These are phyloP conservation scores for Hansfordia pulvinata DNA, from an alignment of 2,329 filamentous ascomycete genomes.

Conservation along the genomic window DNA sequence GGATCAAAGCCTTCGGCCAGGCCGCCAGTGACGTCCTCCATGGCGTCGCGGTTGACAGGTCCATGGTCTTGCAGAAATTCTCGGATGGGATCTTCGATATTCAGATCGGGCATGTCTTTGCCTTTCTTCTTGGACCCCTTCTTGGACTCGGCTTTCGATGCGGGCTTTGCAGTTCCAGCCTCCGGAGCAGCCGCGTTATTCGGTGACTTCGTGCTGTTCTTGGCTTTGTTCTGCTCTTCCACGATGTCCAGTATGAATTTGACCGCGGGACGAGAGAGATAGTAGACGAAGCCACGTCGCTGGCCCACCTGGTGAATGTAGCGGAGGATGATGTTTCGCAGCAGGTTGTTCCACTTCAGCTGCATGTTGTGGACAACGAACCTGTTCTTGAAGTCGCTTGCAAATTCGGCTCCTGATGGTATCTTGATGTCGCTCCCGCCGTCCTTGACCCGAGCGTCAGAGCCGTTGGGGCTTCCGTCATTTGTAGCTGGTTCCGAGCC, in stretches of 20 bases:
- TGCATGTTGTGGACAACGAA: constrained; percentile 98
- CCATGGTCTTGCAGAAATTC: constrained; percentile 64
- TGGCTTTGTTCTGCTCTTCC: constrained; percentile 76
- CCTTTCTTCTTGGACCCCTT: no score
- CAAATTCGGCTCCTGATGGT: constrained; percentile 63
- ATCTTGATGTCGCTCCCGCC: constrained; percentile 51
- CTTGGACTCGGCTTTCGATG: constrained; percentile 31
- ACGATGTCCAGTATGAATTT: constrained; percentile 98
- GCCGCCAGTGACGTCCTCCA: constrained; percentile 55
- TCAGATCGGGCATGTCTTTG: no score
- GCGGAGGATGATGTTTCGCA: constrained; percentile 90
- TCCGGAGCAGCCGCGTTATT: constrained; percentile 12
- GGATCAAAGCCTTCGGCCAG: constrained; percentile 80
- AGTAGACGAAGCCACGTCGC: constrained; percentile 91
- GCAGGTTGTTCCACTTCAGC: constrained; percentile 93
- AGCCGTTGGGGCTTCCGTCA: constrained; percentile 13
- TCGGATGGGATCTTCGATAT: constrained; percentile 74
- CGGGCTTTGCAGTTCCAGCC: constrained; percentile 18
- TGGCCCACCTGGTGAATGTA: constrained; percentile 98
- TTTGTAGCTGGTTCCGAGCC: constrained; percentile 1
- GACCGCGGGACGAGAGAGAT: constrained; percentile 86
- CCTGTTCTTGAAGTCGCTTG: constrained; percentile 92
- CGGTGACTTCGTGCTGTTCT: constrained; percentile 22
- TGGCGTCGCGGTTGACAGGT: constrained; percentile 22
- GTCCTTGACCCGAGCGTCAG: constrained; percentile 29